Percentiles rank a stretch among this genome's conserved stretches.
Evolutionary conservation across 192 early-diverging fungal species (phyloP).

Genomic region (Mortierella claussenii): DNA sequence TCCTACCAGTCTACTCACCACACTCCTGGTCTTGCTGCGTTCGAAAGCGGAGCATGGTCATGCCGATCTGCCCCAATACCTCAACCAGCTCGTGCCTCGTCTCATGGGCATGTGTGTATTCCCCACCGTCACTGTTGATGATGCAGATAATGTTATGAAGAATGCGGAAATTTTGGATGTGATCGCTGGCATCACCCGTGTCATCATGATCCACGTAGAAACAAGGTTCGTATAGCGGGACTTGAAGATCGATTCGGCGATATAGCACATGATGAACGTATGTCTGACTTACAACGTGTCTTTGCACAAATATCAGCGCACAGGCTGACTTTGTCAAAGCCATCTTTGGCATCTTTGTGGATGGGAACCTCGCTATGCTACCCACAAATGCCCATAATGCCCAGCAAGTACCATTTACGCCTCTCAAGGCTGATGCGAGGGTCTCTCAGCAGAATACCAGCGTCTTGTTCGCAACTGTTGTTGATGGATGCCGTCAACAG

Average conservation of each 20-base stretch:
- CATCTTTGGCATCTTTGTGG: slow-evolving; percentile 58
- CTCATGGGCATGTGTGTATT: slow-evolving; percentile 56
- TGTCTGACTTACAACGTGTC: too few relatives aligned
- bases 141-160: slow-evolving; percentile 30
- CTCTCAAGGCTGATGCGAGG: slow-evolving; percentile 17
- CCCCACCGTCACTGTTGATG: slow-evolving; percentile 41
- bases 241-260: too few relatives aligned
- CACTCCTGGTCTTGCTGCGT: slow-evolving; percentile 56
- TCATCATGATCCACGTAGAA: slow-evolving; percentile 57
- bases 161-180: slow-evolving; percentile 51
- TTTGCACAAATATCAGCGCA: too few relatives aligned
- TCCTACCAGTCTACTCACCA: slow-evolving; percentile 55
- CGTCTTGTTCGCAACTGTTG: slow-evolving; percentile 31
- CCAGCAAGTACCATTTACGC: slow-evolving; percentile 29
- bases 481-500: slow-evolving; percentile 53
- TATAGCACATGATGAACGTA: too few relatives aligned
- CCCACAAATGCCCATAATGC: slow-evolving; percentile 4
- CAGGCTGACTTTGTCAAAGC: slow-evolving; percentile 56
- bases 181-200: slow-evolving; percentile 54
- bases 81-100: slow-evolving; percentile 50
- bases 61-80: slow-evolving; percentile 54
- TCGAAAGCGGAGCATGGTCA: slow-evolving; percentile 49
- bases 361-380: slow-evolving; percentile 48
- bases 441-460: slow-evolving; percentile 44
- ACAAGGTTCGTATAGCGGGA: slow-evolving; percentile 41